phyloP scores from a whole-genome alignment of 2,329 filamentous ascomycete genomes.

The Davidsoniella neocaledoniae region DNA sequence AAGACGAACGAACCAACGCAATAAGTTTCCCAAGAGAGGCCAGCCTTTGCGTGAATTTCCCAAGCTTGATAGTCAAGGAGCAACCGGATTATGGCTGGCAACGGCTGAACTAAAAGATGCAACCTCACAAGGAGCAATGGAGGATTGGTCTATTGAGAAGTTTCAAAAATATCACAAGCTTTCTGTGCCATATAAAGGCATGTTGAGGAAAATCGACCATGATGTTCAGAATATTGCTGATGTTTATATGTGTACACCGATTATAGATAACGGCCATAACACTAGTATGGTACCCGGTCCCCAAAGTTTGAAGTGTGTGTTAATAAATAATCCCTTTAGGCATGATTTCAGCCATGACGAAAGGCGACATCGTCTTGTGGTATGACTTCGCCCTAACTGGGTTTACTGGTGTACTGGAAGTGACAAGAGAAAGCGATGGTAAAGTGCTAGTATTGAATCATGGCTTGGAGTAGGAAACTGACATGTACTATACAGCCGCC shows the following conservation, averaged over 20 bases:
- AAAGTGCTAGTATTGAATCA: background rate
- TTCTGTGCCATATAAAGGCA: conserved; percentile 3
- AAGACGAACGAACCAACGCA: too few relatives aligned
- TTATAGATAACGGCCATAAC: too few relatives aligned
- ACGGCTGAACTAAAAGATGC: conserved; percentile 3
- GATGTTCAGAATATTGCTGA: too few relatives aligned
- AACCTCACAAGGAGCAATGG: conserved; percentile 2
- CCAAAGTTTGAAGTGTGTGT: background rate
- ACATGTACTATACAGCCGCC: too few relatives aligned
- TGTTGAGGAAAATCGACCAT: background rate
- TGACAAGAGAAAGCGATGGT: background rate
- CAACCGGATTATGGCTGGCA: conserved; percentile 8
- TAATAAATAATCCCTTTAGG: background rate
- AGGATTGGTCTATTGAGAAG: conserved; percentile 1
- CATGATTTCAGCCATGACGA: conserved; percentile 6
- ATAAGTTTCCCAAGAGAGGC: too few relatives aligned
- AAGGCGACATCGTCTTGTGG: conserved; percentile 10
- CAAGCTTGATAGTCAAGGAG: background rate
- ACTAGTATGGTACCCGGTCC: too few relatives aligned
- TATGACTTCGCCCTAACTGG: background rate
- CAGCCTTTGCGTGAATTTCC: too few relatives aligned
- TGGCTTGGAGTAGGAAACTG: background rate
- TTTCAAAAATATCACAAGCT: conserved; percentile 2
- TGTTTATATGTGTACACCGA: too few relatives aligned
- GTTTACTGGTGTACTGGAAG: too few relatives aligned